Conservation (phyloP, 2,329 filamentous ascomycete species). For the Parascedosporium putredinis region DNA sequence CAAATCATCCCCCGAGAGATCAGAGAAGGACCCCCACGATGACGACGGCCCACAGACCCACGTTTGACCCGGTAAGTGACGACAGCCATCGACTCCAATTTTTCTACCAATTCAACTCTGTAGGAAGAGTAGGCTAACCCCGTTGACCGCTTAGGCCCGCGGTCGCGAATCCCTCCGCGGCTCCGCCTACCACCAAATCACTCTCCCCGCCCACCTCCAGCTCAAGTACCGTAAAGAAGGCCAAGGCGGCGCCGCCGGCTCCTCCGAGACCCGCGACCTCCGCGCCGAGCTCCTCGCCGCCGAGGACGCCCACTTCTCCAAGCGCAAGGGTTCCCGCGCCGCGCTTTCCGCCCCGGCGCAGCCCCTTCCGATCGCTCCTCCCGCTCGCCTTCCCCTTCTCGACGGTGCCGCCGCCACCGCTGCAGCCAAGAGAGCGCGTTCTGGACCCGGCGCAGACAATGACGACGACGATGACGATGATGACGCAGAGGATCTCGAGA, state of each 20-base stretch:
- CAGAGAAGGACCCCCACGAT: too few relatives aligned
- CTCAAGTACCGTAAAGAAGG: constrained; percentile 82
- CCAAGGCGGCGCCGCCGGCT: constrained; percentile 70
- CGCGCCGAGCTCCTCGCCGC: constrained; percentile 82
- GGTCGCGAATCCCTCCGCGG: constrained; percentile 93
- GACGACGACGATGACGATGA: constrained; percentile 27
- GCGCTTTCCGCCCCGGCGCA: constrained; percentile 26
- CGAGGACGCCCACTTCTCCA: constrained; percentile 78
- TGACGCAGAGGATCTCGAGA: constrained; percentile 58
- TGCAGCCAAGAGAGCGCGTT: constrained; percentile 8
- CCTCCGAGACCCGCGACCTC: constrained; percentile 61
- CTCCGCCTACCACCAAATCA: constrained; percentile 89
- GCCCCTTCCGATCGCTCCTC: not conserved
- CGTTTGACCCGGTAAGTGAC: constrained; percentile 74
- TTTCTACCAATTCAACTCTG: too few relatives aligned
- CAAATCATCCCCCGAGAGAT: too few relatives aligned
- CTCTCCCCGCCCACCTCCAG: constrained; percentile 85
- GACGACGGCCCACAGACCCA: constrained; percentile 71
- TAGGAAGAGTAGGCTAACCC: too few relatives aligned
- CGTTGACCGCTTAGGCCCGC: constrained; percentile 50
- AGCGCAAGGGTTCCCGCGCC: constrained; percentile 63
- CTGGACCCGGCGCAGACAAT: too few relatives aligned
- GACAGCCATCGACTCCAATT: not conserved
- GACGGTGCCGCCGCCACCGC: too few relatives aligned
- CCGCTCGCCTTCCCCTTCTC: constrained; percentile 2